A percentile compares a stretch with the other conserved stretches of the same genome.
Evolutionary conservation across 768 basidiomycete genomes (phyloP).

Genomic region (Clitopilus passeckerianus): DNA sequence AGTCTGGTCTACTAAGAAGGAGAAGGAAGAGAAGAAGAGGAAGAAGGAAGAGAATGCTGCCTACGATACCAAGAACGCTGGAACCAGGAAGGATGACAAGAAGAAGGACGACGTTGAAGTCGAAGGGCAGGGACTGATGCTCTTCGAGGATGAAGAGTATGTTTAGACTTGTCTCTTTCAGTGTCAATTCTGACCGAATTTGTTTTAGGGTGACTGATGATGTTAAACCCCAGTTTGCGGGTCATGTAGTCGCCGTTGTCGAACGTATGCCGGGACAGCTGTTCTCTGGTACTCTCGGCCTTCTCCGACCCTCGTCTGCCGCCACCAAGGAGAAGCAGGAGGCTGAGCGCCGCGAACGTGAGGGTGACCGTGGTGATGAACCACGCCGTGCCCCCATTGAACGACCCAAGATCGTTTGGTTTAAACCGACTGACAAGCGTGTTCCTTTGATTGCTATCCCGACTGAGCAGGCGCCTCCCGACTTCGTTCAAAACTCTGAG

Average conservation of each 20-base stretch:
- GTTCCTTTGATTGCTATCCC: slow-evolving; percentile 98
- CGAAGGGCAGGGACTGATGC: slow-evolving; percentile 93
- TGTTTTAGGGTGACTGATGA: slow-evolving; percentile 85
- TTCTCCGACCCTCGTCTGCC: slow-evolving; percentile 91
- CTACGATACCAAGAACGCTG: slow-evolving; percentile 75
- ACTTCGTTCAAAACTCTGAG: slow-evolving; percentile 95
- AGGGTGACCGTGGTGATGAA: slow-evolving; percentile 87
- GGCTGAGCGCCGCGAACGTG: slow-evolving; percentile 93
- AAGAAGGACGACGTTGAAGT: slow-evolving; percentile 99
- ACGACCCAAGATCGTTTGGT: slow-evolving; percentile 99
- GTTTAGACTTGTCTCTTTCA: slow-evolving; percentile 18
- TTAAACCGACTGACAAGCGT: slow-evolving; percentile 99
- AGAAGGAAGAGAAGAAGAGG: slow-evolving; percentile 99
- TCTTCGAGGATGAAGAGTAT: slow-evolving; percentile 97
- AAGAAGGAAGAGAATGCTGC: slow-evolving; percentile 99
- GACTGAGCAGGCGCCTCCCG: slow-evolving; percentile 94
- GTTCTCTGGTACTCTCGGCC: slow-evolving; percentile 94
- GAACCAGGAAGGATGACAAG: slow-evolving; percentile 92
- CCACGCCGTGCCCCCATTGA: slow-evolving; percentile 74
- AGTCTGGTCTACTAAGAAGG: slow-evolving; percentile 98
- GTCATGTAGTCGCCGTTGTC: slow-evolving; percentile 99
- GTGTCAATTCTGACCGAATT: slow-evolving; percentile 1
- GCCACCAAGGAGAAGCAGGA: slow-evolving; percentile 99
- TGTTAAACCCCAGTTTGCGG: slow-evolving; percentile 96
- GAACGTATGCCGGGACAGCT: slow-evolving; percentile 99